These are phyloP conservation scores for Harringtonia aguacate DNA, from an alignment of 2,329 filamentous ascomycete genomes.

Conservation along the genomic window DNA sequence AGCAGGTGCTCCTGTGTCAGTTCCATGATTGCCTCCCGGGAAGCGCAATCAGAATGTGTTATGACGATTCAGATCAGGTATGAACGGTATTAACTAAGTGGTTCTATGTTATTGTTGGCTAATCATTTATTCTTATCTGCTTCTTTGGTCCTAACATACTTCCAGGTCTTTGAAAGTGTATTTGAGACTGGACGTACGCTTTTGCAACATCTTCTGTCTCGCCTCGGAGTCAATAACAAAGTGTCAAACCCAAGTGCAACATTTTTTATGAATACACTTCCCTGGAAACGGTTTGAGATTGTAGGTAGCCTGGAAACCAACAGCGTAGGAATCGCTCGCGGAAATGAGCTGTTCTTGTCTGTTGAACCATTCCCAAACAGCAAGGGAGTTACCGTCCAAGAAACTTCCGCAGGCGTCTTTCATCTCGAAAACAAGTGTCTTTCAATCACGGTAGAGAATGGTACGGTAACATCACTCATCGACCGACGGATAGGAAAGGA, in stretches of 20 bases:
- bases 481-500: constrained; percentile 59
- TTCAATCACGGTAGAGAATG: constrained; percentile 59
- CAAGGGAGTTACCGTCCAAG: constrained; percentile 34
- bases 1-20: constrained; percentile 80
- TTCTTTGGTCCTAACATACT: too few relatives aligned
- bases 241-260: constrained; percentile 29
- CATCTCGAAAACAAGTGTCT: constrained; percentile 70
- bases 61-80: constrained; percentile 82
- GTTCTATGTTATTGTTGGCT: constrained; percentile 13
- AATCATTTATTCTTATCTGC: background rate
- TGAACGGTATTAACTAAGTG: too few relatives aligned
- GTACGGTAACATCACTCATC: constrained; percentile 73
- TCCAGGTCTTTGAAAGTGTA: constrained; percentile 65
- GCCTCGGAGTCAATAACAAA: too few relatives aligned
- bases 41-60: constrained; percentile 95
- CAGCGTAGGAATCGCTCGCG: constrained; percentile 36
- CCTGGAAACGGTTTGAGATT: constrained; percentile 42
- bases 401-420: constrained; percentile 52
- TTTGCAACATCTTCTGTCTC: too few relatives aligned
- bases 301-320: too few relatives aligned
- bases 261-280: constrained; percentile 62
- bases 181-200: constrained; percentile 61
- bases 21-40: constrained; percentile 97
- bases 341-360: constrained; percentile 34
- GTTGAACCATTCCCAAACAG: too few relatives aligned